Evolutionary conservation across 441 rosid species (phyloP), one percentile per base, ranked within the genome.

Genomic region (Flueggea neowawraea): DNA sequence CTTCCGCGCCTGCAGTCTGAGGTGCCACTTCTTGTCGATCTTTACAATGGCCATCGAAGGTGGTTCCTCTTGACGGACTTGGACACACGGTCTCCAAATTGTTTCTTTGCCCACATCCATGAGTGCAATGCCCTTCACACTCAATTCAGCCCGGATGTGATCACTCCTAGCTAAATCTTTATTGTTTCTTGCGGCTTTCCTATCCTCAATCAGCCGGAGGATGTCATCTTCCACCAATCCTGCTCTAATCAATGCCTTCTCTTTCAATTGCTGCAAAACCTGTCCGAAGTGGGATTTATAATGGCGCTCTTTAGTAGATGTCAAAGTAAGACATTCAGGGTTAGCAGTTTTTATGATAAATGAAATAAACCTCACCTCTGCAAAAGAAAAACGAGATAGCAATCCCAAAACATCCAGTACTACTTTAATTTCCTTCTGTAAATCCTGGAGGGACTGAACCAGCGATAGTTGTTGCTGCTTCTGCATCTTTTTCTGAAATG

Each of bases 31-130:
- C 53, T 50, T 50, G 28, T 22, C 2, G 8, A 50, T 16, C 57
- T 10, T 33, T 17, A 36, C 9, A 36, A 36, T 8, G 14, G 50
- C n/a, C 14, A 12, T 14, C 14, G 50, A 14, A 10, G 50, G n/a
- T 47, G 50, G 14, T n/a, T 54, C 61, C 32, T 78, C 79, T 56
- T 39, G 76, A 67, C 62, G 69, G 31, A 72, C 73, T 32, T 88
- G 88, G 28, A 79, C 56, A 11, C 96, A 90, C 6, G 98, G 98
- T 63, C 91, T 83, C 95, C 97, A 94, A 50, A 80, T 73, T 9
- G 95, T 90, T 65, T 82, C 88, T 16, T 73, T 73, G 31, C 93
- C 95, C 12, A 79, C 57, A 74, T 94, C 97, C 96, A 90, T 90
- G 4, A 94, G 77, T 4, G 91, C 86, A 73, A 87, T 88, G 9